Base-by-base conservation (phyloP, 2,329 filamentous ascomycete genomes). In the Aureobasidium vineae region DNA sequence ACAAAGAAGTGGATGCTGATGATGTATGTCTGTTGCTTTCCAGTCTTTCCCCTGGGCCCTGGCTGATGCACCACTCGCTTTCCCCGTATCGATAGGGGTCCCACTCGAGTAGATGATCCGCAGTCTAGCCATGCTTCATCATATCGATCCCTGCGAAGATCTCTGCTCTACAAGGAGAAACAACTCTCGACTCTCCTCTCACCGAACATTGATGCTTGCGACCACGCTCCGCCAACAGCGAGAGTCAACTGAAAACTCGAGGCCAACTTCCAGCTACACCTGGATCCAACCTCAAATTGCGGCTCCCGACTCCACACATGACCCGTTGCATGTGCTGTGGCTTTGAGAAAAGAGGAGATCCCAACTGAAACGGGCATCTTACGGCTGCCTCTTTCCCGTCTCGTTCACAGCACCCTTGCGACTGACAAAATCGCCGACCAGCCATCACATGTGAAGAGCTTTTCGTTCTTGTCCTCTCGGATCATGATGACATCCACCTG, bases 1-100 rank as follows among this genome's bases (percentile, higher is more conserved):
- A 63, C 31, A 63, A 50, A 28, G 31, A 59, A 59, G 38, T 43
- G 54, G 45, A 41, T 40, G 36, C 23, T 31, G 21, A 40, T 63
- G 59, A 63, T 63, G 59, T 63, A 59, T 59, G 54, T 31, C 59
- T 63, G 59, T 45, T 47, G 40, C 41, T 40, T 52, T 49, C 16
- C 26, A 31, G 31, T 52, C 43, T 61, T 43, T 61, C 43, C 57
- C 57, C 57, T 49, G 41, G 56, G 57, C 57, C 41, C 57, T 61
- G 57, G 41, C 41, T 49, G 26, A 45, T 59, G 56, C 56, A 36
- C 49, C 26, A 7, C 26, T 26, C 56, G 45, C 38, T 45, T 13
- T 59, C 38, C 56, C 41, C 56, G 41, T 45, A 47, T 49, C 43
- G 19, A 36, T 49, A 61, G 31, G 57, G 57, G 57, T 43, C 45